Evolutionary conservation across 148 eudicot genomes (phyloP).

Genomic region (Talinum fruticosum): DNA sequence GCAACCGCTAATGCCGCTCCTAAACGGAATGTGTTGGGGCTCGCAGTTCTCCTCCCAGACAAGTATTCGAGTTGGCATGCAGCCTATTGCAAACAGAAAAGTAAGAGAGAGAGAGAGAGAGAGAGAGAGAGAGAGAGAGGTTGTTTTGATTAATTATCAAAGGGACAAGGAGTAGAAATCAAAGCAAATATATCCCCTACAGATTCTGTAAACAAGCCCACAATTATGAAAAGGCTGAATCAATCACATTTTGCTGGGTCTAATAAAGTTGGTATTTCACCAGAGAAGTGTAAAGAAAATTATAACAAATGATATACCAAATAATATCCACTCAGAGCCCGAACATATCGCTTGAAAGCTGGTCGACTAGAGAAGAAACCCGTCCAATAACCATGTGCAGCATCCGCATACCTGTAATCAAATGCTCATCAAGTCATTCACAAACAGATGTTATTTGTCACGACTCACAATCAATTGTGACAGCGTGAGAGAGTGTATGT

Average conservation of each 20-base stretch:
- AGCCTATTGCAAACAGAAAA: constrained; percentile 48
- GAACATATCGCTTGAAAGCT: constrained; percentile 64
- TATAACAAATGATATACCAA: constrained; percentile 49
- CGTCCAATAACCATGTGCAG: constrained; percentile 75
- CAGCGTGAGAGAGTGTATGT: no score
- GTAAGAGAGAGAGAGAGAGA: no score
- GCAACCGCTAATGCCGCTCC: constrained; percentile 84
- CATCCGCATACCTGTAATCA: constrained; percentile 86
- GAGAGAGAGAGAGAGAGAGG: no score
- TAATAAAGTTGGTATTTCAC: no score
- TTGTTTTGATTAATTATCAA: background rate
- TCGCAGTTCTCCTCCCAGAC: constrained; percentile 41
- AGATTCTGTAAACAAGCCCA: background rate
- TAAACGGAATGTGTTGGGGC: constrained; percentile 57
- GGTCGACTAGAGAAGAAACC: constrained; percentile 86
- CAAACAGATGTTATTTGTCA: no score
- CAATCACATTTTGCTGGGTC: background rate
- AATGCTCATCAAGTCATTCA: no score
- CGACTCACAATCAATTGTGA: no score
- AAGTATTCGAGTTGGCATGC: constrained; percentile 84
- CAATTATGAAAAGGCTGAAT: background rate
- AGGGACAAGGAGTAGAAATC: no score
- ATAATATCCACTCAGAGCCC: constrained; percentile 65
- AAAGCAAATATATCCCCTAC: no score
- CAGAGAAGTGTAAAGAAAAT: no score